These are phyloP conservation scores for Nemania sp. DNA, from an alignment of 2,329 filamentous ascomycete genomes.

Conservation along the genomic window DNA sequence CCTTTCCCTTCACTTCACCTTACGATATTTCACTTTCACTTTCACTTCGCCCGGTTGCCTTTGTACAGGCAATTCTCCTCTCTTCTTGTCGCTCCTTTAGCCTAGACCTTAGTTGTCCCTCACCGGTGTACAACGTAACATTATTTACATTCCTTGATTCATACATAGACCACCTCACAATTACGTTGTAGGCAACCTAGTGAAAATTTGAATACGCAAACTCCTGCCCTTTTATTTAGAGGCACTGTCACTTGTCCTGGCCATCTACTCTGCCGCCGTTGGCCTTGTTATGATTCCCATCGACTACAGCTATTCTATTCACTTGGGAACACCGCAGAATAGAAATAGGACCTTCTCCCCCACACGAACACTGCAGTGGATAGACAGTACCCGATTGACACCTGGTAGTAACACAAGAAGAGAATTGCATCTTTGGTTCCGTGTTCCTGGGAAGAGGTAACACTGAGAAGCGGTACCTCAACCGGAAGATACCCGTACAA, in stretches of 20 bases:
- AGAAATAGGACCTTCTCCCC: constrained; percentile 9
- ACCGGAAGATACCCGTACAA: constrained; percentile 17
- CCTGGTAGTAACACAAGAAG: constrained; percentile 23
- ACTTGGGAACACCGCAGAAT: too few species aligned
- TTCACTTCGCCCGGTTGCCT: constrained; percentile 6
- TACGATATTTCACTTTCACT: too few species aligned
- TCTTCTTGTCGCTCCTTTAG: constrained; percentile 35
- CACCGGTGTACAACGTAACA: constrained; percentile 25
- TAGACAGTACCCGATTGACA: neutral
- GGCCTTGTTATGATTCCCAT: neutral
- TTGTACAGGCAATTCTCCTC: constrained; percentile 3
- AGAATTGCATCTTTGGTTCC: constrained; percentile 16
- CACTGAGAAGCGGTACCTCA: neutral
- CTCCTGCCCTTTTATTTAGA: constrained; percentile 8
- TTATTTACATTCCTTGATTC: constrained; percentile 25
- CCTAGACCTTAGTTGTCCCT: constrained; percentile 18
- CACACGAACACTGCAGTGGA: too few species aligned
- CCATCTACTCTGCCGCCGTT: constrained; percentile 10
- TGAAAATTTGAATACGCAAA: constrained; percentile 24
- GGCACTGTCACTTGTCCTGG: neutral
- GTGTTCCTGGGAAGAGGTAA: constrained; percentile 8
- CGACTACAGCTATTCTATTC: neutral
- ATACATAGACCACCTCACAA: constrained; percentile 23
- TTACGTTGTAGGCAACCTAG: constrained; percentile 24
- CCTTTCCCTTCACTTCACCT: constrained; percentile 6